These are phyloP conservation scores for Metahyphopichia silvanorum DNA, from an alignment of 805 yeast genomes.

Conservation along the genomic window DNA sequence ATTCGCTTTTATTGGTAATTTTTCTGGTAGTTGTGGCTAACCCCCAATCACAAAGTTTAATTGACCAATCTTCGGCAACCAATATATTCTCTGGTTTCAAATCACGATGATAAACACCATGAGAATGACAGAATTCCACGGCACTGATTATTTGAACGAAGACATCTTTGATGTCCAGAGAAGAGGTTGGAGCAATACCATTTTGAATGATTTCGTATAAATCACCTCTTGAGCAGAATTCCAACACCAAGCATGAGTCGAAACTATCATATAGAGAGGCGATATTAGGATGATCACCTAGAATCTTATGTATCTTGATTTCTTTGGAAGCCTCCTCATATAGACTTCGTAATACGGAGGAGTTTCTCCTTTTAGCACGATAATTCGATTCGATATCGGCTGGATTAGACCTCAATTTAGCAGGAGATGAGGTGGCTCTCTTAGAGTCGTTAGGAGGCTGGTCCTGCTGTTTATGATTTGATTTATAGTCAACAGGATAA, in stretches of 20 bases:
- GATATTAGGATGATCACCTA: constrained; percentile 51
- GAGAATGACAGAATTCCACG: constrained; percentile 47
- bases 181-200: constrained; percentile 58
- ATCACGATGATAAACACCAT: constrained; percentile 52
- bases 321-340: constrained; percentile 65
- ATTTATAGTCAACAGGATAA: constrained; percentile 50
- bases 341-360: constrained; percentile 26
- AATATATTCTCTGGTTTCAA: constrained; percentile 57
- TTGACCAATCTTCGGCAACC: constrained; percentile 53
- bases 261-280: constrained; percentile 46
- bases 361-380: constrained; percentile 7
- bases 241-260: constrained; percentile 58
- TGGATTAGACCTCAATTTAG: constrained; percentile 22
- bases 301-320: constrained; percentile 58
- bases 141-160: constrained; percentile 49
- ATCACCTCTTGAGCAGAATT: constrained; percentile 86
- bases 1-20: constrained; percentile 54
- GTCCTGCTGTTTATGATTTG: constrained; percentile 18
- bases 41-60: constrained; percentile 59
- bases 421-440: constrained; percentile 35
- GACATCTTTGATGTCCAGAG: constrained; percentile 54
- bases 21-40: constrained; percentile 49
- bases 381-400: neutral
- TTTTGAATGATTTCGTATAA: constrained; percentile 73
- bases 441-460: constrained; percentile 12